Percentiles rank a stretch among this genome's conserved stretches.
Evolutionary conservation across 2,329 filamentous ascomycete genomes (phyloP).

Genomic region (Xylariales sp.): DNA sequence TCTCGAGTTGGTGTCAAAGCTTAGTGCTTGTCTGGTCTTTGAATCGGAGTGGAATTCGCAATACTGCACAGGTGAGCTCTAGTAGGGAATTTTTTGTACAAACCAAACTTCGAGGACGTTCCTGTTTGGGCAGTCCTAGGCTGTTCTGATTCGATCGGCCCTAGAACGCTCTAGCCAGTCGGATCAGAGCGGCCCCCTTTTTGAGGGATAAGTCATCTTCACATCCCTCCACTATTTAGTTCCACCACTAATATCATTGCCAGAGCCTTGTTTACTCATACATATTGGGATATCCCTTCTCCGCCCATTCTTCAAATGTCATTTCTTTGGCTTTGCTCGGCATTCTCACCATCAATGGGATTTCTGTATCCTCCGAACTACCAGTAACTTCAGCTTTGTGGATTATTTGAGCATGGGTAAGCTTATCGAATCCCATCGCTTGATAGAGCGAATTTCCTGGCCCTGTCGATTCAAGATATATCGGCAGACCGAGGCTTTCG

Average conservation of each 20-base stretch:
- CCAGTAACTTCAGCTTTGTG: conserved; percentile 42
- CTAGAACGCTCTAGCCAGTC: not conserved
- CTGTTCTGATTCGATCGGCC: conserved; percentile 31
- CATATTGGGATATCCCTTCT: conserved; percentile 36
- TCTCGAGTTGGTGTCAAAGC: conserved; percentile 94
- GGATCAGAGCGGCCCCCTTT: conserved; percentile 44
- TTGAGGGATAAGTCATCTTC: conserved; percentile 48
- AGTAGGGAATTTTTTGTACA: conserved; percentile 45
- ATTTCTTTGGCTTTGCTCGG: conserved; percentile 40
- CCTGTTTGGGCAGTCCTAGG: conserved; percentile 41
- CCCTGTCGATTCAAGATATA: conserved; percentile 43
- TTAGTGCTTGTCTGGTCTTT: conserved; percentile 82
- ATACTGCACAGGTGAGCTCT: conserved; percentile 29
- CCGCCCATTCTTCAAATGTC: conserved; percentile 37
- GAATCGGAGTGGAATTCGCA: conserved; percentile 44
- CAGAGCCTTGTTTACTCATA: conserved; percentile 33
- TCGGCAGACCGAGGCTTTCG: conserved; percentile 42
- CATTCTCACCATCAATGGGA: conserved; percentile 46
- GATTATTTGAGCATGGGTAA: conserved; percentile 40
- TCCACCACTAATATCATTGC: conserved; percentile 36
- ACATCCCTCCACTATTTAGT: not conserved
- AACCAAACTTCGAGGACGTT: conserved; percentile 30
- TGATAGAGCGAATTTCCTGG: conserved; percentile 39
- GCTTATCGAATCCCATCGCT: conserved; percentile 39
- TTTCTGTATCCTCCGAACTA: conserved; percentile 33